Base-by-base conservation (phyloP, 2,329 filamentous ascomycete species). In the Pestalotiopsis sp. region DNA sequence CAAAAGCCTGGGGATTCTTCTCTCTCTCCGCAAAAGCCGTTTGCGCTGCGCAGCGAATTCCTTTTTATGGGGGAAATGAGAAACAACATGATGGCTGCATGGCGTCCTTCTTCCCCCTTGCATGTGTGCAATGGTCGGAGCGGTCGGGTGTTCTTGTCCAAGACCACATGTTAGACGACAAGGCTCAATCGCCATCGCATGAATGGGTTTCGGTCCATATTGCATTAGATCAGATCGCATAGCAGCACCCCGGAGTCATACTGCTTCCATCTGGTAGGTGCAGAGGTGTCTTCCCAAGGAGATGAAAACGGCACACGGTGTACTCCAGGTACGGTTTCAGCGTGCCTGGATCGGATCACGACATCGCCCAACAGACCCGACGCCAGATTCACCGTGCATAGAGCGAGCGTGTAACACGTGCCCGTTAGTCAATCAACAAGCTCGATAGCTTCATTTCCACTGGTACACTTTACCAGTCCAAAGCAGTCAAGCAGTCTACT, bases 1-100 rank as follows among this genome's bases (percentile, higher is more conserved):
- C 38, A 14, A 55, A 55, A 30, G 40, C 65, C 65, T 66, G 65
- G 65, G 65, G 65, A 35, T 62, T 62, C 17, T n/a, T 9, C 20
- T 20, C 6, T 52, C 58, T 26, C 65, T 66, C 56, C 65, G 39
- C 65, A 61, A 38, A 35, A 13, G 17, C 58, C 26, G n/a, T 13
- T 35, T 61, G 26, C 30, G 26, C 30, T 9, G 30, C n/a, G 9
- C 7, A 13, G 26, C 58, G 30, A 30, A 17, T 59, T 30, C 55
- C 52, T n/a, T 66, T 48, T 30, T 6, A 22, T 66, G 56, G 22
- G 9, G 44, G 44, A 52, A n/a, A n/a, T n/a, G 14, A n/a, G 17
- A 9, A n/a, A 52, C 17, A 35, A 35, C 44, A 22, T 52, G 20
- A 52, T 1, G 44, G 9, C 2, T 52, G 17, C 44, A 52, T 52